Evolutionary conservation across 805 yeast species (phyloP), one percentile per base, ranked within the genome.

Genomic region (Cyberlindnera galapagoensis): DNA sequence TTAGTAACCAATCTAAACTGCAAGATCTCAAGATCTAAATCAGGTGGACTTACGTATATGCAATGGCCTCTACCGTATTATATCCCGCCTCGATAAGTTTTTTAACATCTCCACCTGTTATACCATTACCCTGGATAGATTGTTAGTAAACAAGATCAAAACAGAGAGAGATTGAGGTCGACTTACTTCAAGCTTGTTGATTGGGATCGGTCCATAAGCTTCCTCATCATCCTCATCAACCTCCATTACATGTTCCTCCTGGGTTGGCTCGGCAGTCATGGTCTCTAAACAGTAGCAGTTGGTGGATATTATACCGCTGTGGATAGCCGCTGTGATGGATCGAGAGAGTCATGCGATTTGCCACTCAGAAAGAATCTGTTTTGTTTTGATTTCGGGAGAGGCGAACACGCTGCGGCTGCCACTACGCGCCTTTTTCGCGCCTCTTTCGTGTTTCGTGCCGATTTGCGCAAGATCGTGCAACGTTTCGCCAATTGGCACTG

Each of bases 11-110:
- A 15, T 5, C 26, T 23, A 15, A 15, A 18, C 18, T 9, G 14
- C 3, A 9, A 24, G n/a, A 12, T 13, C 2, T 7, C 11, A 4
- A 13, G 20, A 15, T 3, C 13, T 9, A 15, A 12, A 16, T 14
- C 17, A 11, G 18, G 11, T 12, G 9, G 21, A 48, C 63, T 9
- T 46, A 59, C 59, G 96, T 85, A 51, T 86, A 87, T 3, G 98
- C 97, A 38, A 90, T 77, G 14, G 94, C 74, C 54, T 88, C 97
- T 7, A 82, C 94, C 0, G 98, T 92, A 53, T 82, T 82, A 49
- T 71, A 76, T 0, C 97, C 97, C 17, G 80, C 81, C 29, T 83
- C 90, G 40, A 76, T 70, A 32, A 92, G 68, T 54, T 86, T 90
- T 40, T 72, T 75, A 44, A 90, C 67, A 56, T 92, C 98, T 20